A percentile compares a stretch with the other conserved stretches of the same genome.
Conservation (phyloP, 805 yeast genomes). For the Candida hispaniensis region DNA sequence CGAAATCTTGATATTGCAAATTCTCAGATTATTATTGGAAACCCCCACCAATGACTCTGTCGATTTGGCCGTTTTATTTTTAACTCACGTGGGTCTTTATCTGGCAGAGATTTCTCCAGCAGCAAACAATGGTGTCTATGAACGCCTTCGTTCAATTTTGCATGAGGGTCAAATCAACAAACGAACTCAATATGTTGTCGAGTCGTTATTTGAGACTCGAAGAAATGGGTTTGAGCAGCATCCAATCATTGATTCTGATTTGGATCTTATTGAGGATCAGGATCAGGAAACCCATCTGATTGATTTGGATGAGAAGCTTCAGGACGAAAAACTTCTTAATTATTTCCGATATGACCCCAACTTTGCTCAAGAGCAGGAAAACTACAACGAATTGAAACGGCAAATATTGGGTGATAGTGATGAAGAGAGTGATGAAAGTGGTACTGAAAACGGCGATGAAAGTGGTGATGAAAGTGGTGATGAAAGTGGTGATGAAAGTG, state of each 20-base stretch:
- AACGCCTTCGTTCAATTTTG: conserved; percentile 47
- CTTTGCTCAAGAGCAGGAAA: conserved; percentile 40
- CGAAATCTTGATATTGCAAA: conserved; percentile 43
- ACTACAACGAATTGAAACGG: conserved; percentile 35
- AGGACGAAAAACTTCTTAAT: conserved; percentile 39
- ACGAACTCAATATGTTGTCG: conserved; percentile 38
- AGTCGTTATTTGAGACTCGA: conserved; percentile 42
- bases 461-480: conserved; percentile 19
- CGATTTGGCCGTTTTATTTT: conserved; percentile 41
- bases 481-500: conserved; percentile 19
- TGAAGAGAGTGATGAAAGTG: conserved; percentile 19
- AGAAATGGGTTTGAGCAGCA: conserved; percentile 34
- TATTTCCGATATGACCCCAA: conserved; percentile 42
- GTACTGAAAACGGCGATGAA: conserved; percentile 1
- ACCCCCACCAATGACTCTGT: conserved; percentile 46
- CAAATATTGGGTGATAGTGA: conserved; percentile 38
- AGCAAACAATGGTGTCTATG: conserved; percentile 44
- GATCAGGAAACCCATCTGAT: conserved; percentile 49
- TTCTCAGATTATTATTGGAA: conserved; percentile 38
- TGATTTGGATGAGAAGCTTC: conserved; percentile 42
- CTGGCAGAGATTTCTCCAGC: conserved; percentile 35
- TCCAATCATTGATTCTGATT: conserved; percentile 35
- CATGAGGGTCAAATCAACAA: conserved; percentile 42
- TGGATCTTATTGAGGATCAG: conserved; percentile 54
- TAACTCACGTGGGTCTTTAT: conserved; percentile 43